These are phyloP conservation scores for Deuterostichococcus epilithicus DNA, from an alignment of 139 green algal genomes.

Conservation along the genomic window DNA sequence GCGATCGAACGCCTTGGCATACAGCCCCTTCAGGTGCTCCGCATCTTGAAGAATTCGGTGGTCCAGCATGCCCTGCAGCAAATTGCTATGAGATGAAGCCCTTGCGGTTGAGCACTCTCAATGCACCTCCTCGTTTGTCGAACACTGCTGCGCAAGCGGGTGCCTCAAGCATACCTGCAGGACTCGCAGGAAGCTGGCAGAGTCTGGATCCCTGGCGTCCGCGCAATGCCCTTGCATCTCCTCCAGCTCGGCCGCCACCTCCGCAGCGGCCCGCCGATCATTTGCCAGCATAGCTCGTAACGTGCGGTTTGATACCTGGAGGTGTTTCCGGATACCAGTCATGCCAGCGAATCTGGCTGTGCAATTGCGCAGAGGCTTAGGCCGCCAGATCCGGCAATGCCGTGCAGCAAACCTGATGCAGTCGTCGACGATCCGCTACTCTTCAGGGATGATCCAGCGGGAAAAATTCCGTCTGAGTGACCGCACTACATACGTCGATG, in stretches of 20 bases:
- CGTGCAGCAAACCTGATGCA: no score
- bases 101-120: not conserved
- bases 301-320: conserved; percentile 2
- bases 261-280: not conserved
- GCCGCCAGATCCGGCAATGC: no score
- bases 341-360: not conserved
- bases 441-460: not conserved
- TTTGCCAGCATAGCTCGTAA: not conserved
- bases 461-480: not conserved
- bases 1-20: conserved; percentile 22
- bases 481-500: not conserved
- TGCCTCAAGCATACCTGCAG: not conserved
- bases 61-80: conserved; percentile 28
- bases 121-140: not conserved
- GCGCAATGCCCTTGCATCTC: not conserved
- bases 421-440: no score
- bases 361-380: no score
- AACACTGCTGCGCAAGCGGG: not conserved
- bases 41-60: conserved; percentile 22
- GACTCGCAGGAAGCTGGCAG: conserved; percentile 1
- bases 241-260: not conserved
- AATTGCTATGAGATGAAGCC: not conserved
- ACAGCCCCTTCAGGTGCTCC: conserved; percentile 13
- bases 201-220: not conserved
- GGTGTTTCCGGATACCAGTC: not conserved